A percentile compares a stretch with the other conserved stretches of the same genome.
Evolutionary conservation across 2,329 filamentous ascomycete species (phyloP).

Genomic region (Colletotrichum sansevieriae): DNA sequence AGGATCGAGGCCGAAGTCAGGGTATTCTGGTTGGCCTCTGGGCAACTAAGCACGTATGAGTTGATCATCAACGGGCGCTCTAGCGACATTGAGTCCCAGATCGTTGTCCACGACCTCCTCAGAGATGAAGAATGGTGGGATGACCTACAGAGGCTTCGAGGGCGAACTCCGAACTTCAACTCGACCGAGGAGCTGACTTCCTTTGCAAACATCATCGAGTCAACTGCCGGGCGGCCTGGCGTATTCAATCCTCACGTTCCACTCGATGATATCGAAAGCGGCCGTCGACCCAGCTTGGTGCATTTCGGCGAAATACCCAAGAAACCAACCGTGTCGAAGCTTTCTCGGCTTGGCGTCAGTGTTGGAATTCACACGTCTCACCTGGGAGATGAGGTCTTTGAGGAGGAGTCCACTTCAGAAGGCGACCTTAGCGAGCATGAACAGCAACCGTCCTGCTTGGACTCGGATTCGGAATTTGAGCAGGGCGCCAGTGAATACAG

Average conservation of each 20-base stretch:
- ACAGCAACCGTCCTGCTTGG: conserved; percentile 45
- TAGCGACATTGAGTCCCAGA: conserved; percentile 58
- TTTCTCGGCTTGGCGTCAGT: conserved; percentile 72
- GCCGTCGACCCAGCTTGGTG: conserved; percentile 63
- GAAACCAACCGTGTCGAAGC: conserved; percentile 66
- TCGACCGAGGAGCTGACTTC: conserved; percentile 59
- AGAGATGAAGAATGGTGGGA: conserved; percentile 86
- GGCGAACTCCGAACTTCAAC: conserved; percentile 53
- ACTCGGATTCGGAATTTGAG: conserved; percentile 52
- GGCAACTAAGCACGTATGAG: conserved; percentile 79
- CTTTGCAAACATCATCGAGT: conserved; percentile 59
- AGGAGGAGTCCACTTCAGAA: conserved; percentile 50
- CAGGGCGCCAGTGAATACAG: conserved; percentile 49
- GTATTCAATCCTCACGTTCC: conserved; percentile 58
- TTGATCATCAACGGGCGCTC: conserved; percentile 79
- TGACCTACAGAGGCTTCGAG: conserved; percentile 72
- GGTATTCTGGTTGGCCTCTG: conserved; percentile 86
- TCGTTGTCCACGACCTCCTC: conserved; percentile 74
- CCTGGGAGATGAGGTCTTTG: conserved; percentile 72
- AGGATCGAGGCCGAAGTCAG: conserved; percentile 83
- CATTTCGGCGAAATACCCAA: conserved; percentile 73
- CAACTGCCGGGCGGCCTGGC: conserved; percentile 57
- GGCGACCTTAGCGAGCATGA: conserved; percentile 59
- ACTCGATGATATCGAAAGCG: conserved; percentile 44
- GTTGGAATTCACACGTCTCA: conserved; percentile 83